Evolutionary conservation across 2,329 filamentous ascomycete species (phyloP).

Genomic region (Aureobasidium namibiae): DNA sequence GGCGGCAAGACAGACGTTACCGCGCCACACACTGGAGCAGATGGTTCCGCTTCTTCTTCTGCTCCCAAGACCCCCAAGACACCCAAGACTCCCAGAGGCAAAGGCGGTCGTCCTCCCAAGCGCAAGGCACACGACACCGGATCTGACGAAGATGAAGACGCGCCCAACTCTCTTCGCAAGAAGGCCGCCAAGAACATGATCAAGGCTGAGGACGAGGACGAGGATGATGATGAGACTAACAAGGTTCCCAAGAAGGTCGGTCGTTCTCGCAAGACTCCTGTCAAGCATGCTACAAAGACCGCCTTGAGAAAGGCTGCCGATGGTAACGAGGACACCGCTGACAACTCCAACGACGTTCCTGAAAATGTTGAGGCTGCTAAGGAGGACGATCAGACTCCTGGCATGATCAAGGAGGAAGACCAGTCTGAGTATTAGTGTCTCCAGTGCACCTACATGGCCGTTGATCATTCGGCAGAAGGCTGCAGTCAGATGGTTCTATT

Average conservation of each 20-base stretch:
- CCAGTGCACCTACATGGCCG: not conserved
- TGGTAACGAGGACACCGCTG: not conserved
- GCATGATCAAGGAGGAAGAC: not conserved
- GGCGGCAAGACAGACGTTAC: constrained; percentile 15
- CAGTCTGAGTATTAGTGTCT: not conserved
- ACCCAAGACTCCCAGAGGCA: not conserved
- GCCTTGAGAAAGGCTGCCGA: not conserved
- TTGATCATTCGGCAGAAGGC: not conserved
- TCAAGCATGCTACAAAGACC: not conserved
- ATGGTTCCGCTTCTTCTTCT: not conserved
- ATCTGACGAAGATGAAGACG: not conserved
- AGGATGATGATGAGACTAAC: not conserved
- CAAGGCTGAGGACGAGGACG: not conserved
- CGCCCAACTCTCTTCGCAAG: not conserved
- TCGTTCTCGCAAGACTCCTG: constrained; percentile 1
- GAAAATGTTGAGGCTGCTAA: not conserved
- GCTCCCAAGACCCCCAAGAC: constrained; percentile 9
- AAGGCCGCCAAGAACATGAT: not conserved
- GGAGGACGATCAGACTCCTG: not conserved
- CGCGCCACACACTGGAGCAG: not conserved
- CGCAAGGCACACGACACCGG: not conserved
- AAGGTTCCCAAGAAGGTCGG: constrained; percentile 4
- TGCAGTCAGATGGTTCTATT: not conserved
- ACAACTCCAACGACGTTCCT: not conserved
- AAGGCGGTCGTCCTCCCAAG: too few species aligned